phyloP scores from a whole-genome alignment of 225 moss, liverwort and hornwort species.

The Marchantia paleacea region DNA sequence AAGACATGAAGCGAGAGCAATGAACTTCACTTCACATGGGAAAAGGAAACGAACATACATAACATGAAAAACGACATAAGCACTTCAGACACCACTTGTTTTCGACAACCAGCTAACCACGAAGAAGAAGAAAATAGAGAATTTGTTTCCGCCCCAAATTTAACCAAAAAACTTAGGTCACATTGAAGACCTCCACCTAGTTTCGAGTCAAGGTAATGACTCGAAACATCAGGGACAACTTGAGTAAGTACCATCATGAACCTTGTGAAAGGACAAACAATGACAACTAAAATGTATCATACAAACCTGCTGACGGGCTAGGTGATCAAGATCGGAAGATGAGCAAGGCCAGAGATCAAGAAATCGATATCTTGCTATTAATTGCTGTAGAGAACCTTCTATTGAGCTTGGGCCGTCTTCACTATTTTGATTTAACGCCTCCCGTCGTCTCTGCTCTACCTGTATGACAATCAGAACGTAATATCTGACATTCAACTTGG shows the following conservation, averaged over 20 bases:
- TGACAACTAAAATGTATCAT: background rate
- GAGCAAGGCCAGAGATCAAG: conserved; percentile 99
- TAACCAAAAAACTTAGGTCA: background rate
- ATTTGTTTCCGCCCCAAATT: background rate
- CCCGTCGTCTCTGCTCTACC: conserved; percentile 96
- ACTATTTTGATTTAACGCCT: conserved; percentile 71
- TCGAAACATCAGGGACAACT: background rate
- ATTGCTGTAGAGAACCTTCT: conserved; percentile 76
- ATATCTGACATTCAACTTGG: background rate
- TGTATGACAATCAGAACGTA: conserved; percentile 29
- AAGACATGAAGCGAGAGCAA: background rate
- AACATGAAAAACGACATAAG: background rate
- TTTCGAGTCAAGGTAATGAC: background rate
- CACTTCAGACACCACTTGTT: background rate
- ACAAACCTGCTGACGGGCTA: conserved; percentile 84
- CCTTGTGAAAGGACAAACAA: background rate
- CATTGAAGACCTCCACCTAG: background rate
- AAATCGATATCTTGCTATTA: conserved; percentile 86
- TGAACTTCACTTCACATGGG: background rate
- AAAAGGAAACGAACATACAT: background rate
- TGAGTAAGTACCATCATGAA: background rate
- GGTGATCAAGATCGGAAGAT: conserved; percentile 83
- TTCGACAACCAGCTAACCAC: too few species aligned
- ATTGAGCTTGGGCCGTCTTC: conserved; percentile 52
- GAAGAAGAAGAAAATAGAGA: too few species aligned